Evolutionary conservation across 352 stramenopile genomes (phyloP).

Genomic region (Phytophthora uliginosa): DNA sequence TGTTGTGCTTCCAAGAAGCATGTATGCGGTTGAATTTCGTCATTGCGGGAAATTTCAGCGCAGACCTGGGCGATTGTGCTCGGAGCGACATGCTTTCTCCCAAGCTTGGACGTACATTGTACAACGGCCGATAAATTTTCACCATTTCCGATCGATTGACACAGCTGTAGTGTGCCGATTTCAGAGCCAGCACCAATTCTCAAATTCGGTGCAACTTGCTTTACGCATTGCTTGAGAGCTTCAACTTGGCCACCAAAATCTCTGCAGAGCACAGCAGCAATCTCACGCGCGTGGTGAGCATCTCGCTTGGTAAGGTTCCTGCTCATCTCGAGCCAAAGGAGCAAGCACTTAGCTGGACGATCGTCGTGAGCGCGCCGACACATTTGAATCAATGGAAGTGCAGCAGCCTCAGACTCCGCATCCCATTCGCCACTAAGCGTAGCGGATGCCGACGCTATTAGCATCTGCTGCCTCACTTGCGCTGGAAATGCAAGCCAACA

Average conservation of each 20-base stretch:
- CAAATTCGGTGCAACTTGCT: constrained; percentile 33
- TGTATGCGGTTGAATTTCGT: constrained; percentile 30
- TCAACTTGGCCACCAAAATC: constrained; percentile 24
- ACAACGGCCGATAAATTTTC: constrained; percentile 25
- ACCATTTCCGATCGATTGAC: constrained; percentile 20
- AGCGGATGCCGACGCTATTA: constrained; percentile 9
- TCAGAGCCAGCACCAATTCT: constrained; percentile 9
- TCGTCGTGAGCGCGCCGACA: constrained; percentile 47
- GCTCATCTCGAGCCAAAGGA: constrained; percentile 44
- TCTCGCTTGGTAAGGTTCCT: constrained; percentile 30
- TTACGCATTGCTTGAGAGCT: constrained; percentile 43
- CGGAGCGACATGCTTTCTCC: constrained; percentile 22
- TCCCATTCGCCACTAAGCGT: background rate
- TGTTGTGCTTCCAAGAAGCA: constrained; percentile 58
- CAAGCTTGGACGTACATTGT: constrained; percentile 37
- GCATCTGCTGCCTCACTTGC: constrained; percentile 41
- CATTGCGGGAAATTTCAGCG: constrained; percentile 9
- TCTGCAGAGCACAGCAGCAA: constrained; percentile 24
- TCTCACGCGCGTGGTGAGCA: constrained; percentile 15
- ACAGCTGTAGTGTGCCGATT: constrained; percentile 39
- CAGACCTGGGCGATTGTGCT: constrained; percentile 46
- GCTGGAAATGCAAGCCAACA: constrained; percentile 56
- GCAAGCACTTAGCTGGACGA: constrained; percentile 44
- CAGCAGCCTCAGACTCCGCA: constrained; percentile 5
- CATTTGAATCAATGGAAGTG: constrained; percentile 35